A percentile compares a stretch with the other conserved stretches of the same genome.
Evolutionary conservation across 441 rosid genomes (phyloP).

Genomic region (Euphorbia celastroides): DNA sequence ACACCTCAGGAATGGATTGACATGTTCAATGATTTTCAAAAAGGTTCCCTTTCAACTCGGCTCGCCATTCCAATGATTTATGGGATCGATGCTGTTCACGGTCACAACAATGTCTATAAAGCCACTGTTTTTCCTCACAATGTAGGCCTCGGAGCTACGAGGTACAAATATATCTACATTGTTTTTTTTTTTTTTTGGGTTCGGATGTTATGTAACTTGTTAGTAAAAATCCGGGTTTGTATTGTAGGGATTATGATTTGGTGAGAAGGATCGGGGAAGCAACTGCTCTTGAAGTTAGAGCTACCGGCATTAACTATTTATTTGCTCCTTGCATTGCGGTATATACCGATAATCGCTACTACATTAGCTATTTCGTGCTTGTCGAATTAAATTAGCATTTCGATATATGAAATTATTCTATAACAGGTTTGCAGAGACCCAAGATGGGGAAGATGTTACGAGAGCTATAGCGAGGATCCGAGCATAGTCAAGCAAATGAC

Average conservation of each 20-base stretch:
- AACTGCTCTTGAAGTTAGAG: conserved; percentile 76
- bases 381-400: background rate
- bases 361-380: conserved; percentile 15
- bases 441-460: conserved; percentile 72
- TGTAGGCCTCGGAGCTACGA: conserved; percentile 78
- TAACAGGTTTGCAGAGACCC: conserved; percentile 61
- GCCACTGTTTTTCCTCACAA: conserved; percentile 91
- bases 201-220: background rate
- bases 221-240: background rate
- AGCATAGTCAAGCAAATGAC: conserved; percentile 52
- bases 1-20: conserved; percentile 57
- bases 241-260: conserved; percentile 44
- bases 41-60: conserved; percentile 66
- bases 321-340: conserved; percentile 74
- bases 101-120: conserved; percentile 61
- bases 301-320: conserved; percentile 62
- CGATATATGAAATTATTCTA: background rate
- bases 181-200: background rate
- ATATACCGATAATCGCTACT: conserved; percentile 5
- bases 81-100: conserved; percentile 86
- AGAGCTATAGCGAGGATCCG: conserved; percentile 67
- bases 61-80: conserved; percentile 79
- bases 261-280: conserved; percentile 57
- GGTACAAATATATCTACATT: conserved; percentile 27
- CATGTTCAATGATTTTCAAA: conserved; percentile 60